Evolutionary conservation across 371 early-diverging fungal genomes (phyloP).

Genomic region (Mortierella sp.): DNA sequence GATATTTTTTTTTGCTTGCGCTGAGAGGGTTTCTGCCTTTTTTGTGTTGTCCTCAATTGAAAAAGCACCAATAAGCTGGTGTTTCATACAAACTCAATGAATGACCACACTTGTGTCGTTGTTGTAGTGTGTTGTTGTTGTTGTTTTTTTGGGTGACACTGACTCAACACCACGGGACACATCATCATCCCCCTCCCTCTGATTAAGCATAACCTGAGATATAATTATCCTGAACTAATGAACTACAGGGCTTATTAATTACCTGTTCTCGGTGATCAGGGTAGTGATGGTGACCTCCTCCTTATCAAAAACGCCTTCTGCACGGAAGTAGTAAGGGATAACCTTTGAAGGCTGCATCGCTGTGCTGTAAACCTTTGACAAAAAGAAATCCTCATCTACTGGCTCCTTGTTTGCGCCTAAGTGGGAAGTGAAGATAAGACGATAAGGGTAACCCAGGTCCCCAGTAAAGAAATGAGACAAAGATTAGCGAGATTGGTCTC

Average conservation of each 20-base stretch:
- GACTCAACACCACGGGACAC: no score
- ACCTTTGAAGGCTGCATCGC: conserved; percentile 75
- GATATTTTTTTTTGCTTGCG: not conserved
- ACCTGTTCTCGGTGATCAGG: conserved; percentile 71
- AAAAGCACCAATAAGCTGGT: no score
- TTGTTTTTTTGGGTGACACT: no score
- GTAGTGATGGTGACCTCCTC: conserved; percentile 77
- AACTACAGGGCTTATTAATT: conserved; percentile 9
- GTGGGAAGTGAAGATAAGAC: no score
- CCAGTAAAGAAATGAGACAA: not conserved
- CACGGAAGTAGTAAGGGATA: conserved; percentile 72
- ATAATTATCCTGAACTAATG: no score
- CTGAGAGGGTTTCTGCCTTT: not conserved
- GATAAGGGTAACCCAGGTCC: not conserved
- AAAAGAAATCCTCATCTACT: conserved; percentile 63
- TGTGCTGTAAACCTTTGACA: conserved; percentile 73
- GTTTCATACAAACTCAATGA: not conserved
- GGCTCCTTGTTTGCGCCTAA: conserved; percentile 7
- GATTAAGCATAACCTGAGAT: no score
- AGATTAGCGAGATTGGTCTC: no score
- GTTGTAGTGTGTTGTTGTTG: no score
- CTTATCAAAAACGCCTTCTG: conserved; percentile 61
- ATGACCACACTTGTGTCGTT: no score
- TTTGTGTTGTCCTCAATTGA: no score
- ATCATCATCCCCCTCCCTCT: no score